These are phyloP conservation scores for Diplodia intermedia DNA, from an alignment of 2,329 filamentous ascomycete genomes.

Conservation along the genomic window DNA sequence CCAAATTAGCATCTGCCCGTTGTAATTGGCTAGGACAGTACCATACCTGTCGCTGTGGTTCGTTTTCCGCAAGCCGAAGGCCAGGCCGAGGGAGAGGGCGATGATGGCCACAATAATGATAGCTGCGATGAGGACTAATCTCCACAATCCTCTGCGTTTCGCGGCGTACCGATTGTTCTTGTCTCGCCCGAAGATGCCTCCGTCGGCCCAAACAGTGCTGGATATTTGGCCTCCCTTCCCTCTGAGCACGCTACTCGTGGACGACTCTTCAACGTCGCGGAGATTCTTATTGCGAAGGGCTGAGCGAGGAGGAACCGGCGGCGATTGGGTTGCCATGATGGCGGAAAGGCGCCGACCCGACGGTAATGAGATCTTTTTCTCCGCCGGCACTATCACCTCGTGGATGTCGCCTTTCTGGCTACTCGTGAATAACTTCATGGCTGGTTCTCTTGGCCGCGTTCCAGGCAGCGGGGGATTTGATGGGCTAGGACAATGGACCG, in stretches of 20 bases:
- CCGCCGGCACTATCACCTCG: slow-evolving; percentile 28
- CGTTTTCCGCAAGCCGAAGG: slow-evolving; percentile 51
- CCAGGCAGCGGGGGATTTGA: background rate
- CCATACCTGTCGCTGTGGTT: slow-evolving; percentile 33
- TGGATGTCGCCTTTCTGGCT: slow-evolving; percentile 14
- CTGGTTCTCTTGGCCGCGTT: slow-evolving; percentile 2
- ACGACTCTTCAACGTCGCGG: slow-evolving; percentile 36
- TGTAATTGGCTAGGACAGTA: background rate
- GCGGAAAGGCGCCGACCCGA: slow-evolving; percentile 52
- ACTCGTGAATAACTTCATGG: slow-evolving; percentile 23
- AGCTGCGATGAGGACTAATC: slow-evolving; percentile 45
- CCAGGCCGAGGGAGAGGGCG: slow-evolving; percentile 49
- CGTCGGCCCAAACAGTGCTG: slow-evolving; percentile 47
- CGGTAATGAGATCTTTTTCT: slow-evolving; percentile 52
- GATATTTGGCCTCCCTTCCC: slow-evolving; percentile 41
- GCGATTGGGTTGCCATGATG: slow-evolving; percentile 46
- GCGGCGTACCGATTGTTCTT: slow-evolving; percentile 8
- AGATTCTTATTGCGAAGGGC: slow-evolving; percentile 22
- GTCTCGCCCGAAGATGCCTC: slow-evolving; percentile 34
- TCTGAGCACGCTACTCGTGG: slow-evolving; percentile 39
- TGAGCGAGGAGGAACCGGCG: slow-evolving; percentile 13
- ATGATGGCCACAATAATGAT: slow-evolving; percentile 46
- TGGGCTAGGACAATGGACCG: slow-evolving; percentile 12
- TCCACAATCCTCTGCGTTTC: slow-evolving; percentile 50
- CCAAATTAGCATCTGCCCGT: background rate